A percentile compares a stretch with the other conserved stretches of the same genome.
Evolutionary conservation across 768 basidiomycete genomes (phyloP).

Genomic region (Neoboletus subvelutipes): DNA sequence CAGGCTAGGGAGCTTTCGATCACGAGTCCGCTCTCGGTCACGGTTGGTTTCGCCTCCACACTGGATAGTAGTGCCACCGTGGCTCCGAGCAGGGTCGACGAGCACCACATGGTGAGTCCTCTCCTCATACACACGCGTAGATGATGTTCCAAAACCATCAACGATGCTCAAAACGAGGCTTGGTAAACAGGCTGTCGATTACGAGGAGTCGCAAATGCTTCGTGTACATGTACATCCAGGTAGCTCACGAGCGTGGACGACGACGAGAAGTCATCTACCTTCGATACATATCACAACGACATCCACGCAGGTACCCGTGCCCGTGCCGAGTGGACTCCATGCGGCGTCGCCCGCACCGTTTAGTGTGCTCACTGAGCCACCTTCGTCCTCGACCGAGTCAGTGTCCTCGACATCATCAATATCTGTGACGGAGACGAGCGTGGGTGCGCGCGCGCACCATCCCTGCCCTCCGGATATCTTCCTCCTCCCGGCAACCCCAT

Average conservation of each 20-base stretch:
- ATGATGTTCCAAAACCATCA: not conserved
- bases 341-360: slow-evolving; percentile 22
- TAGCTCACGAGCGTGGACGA: slow-evolving; percentile 12
- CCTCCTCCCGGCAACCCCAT: slow-evolving; percentile 27
- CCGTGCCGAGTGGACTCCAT: slow-evolving; percentile 1
- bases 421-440: not conserved
- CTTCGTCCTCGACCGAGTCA: slow-evolving; percentile 24
- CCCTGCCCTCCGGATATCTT: slow-evolving; percentile 30
- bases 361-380: slow-evolving; percentile 26
- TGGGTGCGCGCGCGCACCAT: not conserved
- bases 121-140: not conserved
- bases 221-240: slow-evolving; percentile 13
- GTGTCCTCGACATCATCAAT: slow-evolving; percentile 16
- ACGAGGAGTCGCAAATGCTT: slow-evolving; percentile 18
- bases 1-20: slow-evolving; percentile 70
- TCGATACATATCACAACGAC: slow-evolving; percentile 28
- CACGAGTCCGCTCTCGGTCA: slow-evolving; percentile 23
- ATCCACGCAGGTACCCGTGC: not conserved
- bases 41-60: slow-evolving; percentile 10
- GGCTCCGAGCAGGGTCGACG: slow-evolving; percentile 35
- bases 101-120: slow-evolving; percentile 43
- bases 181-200: slow-evolving; percentile 23
- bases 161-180: slow-evolving; percentile 9
- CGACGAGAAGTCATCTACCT: slow-evolving; percentile 20
- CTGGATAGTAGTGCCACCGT: not conserved